phyloP scores from a whole-genome alignment of 495 filamentous ascomycete genomes.

The Penicillium chermesinum region DNA sequence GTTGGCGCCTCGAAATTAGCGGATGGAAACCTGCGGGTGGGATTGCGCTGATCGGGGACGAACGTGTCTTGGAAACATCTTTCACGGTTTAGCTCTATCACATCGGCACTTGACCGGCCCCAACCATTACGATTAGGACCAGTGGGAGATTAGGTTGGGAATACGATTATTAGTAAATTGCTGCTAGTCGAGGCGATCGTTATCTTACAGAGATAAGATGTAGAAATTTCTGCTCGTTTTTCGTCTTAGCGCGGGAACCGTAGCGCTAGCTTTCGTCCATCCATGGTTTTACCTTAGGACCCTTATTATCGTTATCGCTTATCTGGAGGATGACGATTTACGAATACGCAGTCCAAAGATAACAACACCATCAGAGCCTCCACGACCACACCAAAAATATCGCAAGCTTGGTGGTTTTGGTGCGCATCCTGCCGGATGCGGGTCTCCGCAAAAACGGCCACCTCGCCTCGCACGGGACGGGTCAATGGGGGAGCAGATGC shows the following conservation, averaged over 20 bases:
- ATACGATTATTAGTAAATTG: background rate
- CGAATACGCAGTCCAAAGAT: too few species aligned
- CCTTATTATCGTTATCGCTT: too few species aligned
- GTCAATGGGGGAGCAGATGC: background rate
- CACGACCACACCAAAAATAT: too few species aligned
- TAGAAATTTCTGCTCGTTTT: background rate
- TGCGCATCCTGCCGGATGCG: background rate
- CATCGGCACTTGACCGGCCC: background rate
- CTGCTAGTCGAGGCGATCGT: background rate
- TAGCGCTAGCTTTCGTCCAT: background rate
- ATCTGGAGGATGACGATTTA: too few species aligned
- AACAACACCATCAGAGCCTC: too few species aligned
- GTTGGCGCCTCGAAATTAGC: background rate
- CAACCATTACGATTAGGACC: background rate
- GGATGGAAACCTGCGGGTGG: background rate
- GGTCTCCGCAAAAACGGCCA: background rate
- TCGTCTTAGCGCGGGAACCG: background rate
- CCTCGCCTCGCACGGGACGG: too few species aligned
- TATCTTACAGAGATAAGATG: background rate
- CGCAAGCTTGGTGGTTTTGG: too few species aligned
- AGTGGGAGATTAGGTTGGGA: background rate
- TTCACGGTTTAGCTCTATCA: background rate
- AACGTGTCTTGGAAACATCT: background rate
- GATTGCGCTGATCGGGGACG: conserved; percentile 4
- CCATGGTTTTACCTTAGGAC: background rate